Evolutionary conservation across 148 eudicot species (phyloP).

Genomic region (Rheum nobile): DNA sequence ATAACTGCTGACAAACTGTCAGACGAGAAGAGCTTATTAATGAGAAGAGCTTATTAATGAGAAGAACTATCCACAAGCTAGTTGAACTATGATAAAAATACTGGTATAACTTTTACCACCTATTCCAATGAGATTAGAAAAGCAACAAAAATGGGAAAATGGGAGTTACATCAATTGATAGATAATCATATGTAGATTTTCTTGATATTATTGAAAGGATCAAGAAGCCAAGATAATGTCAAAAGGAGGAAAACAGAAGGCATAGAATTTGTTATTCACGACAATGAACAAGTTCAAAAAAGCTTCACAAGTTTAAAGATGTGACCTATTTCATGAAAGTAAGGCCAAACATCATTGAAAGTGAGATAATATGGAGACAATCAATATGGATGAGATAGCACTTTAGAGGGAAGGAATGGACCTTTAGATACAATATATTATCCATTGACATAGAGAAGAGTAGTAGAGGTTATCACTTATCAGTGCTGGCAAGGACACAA

Average conservation of each 20-base stretch:
- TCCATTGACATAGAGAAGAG: background rate
- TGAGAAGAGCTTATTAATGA: background rate
- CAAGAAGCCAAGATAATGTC: background rate
- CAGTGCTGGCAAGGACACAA: background rate
- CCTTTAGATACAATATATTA: background rate
- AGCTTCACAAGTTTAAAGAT: background rate
- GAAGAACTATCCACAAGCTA: background rate
- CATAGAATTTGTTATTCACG: background rate
- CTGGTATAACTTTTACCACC: background rate
- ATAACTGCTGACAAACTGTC: background rate
- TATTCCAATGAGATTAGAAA: background rate
- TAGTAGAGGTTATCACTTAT: background rate
- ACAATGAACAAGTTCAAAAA: background rate
- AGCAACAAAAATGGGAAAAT: background rate
- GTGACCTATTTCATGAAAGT: background rate
- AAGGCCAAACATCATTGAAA: background rate
- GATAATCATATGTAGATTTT: background rate
- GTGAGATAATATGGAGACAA: background rate
- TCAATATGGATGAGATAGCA: background rate
- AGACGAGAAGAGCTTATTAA: background rate
- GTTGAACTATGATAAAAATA: background rate
- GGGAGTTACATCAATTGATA: background rate
- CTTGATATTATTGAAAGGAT: background rate
- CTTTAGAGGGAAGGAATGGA: background rate
- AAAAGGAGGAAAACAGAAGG: background rate